Percentiles rank a stretch among this genome's conserved stretches.
These are phyloP conservation scores for Stemphylium lycopersici DNA, from an alignment of 2,329 filamentous ascomycete genomes.

Conservation along the genomic window DNA sequence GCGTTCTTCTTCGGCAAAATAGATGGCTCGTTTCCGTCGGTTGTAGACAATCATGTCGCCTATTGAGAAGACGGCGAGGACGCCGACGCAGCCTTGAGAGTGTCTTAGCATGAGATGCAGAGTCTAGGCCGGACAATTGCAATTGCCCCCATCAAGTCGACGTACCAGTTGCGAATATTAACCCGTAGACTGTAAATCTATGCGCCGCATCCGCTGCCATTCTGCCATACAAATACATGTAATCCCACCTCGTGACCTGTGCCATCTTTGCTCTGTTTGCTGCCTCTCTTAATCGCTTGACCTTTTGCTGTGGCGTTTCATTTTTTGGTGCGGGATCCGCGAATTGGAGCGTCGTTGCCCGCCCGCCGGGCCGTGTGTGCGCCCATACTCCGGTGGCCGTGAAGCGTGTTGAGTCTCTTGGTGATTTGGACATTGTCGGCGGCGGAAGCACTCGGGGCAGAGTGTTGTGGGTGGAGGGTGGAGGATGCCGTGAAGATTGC, in stretches of 20 bases:
- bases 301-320: conserved; percentile 62
- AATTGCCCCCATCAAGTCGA: conserved; percentile 15
- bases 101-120: conserved; percentile 12
- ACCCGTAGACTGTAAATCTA: conserved; percentile 62
- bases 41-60: conserved; percentile 72
- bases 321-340: conserved; percentile 51
- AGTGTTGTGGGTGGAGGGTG: conserved; percentile 16
- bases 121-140: not conserved
- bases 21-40: conserved; percentile 67
- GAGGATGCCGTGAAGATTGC: conserved; percentile 20
- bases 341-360: conserved; percentile 49
- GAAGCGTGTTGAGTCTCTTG: conserved; percentile 81
- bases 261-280: conserved; percentile 55
- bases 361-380: conserved; percentile 62
- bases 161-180: conserved; percentile 68
- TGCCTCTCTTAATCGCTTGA: conserved; percentile 58
- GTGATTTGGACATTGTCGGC: conserved; percentile 65
- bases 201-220: conserved; percentile 64
- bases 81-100: conserved; percentile 61
- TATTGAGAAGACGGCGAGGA: conserved; percentile 68
- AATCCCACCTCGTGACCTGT: conserved; percentile 62
- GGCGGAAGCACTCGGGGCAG: conserved; percentile 7
- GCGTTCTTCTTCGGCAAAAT: conserved; percentile 60
- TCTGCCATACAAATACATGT: conserved; percentile 44
- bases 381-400: conserved; percentile 74